Evolutionary conservation across 1,139 yeast genomes (phyloP).

Genomic region (Blastobotrys persicus): DNA sequence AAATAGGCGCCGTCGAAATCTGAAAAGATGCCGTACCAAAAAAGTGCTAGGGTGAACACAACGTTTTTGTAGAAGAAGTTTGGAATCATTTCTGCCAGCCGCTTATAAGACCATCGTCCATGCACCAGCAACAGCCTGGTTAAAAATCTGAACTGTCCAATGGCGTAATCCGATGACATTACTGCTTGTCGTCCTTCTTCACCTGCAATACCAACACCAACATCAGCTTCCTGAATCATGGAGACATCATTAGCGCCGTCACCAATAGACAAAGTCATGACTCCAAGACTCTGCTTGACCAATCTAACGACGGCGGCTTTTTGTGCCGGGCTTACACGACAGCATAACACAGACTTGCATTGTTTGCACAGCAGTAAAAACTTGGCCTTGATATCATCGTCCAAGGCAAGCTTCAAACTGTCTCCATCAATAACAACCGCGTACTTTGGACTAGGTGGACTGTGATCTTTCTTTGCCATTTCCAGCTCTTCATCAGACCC

Average conservation of each 20-base stretch:
- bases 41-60: conserved; percentile 80
- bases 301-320: conserved; percentile 91
- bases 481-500: conserved; percentile 60
- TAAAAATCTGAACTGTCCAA: conserved; percentile 89
- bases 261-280: conserved; percentile 91
- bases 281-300: conserved; percentile 78
- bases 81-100: conserved; percentile 93
- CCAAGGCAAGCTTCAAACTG: conserved; percentile 69
- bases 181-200: conserved; percentile 99
- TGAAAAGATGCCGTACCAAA: conserved; percentile 88
- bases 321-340: conserved; percentile 98
- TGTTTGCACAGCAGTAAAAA: conserved; percentile 86
- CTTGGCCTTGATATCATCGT: conserved; percentile 52
- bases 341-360: conserved; percentile 91
- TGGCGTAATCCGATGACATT: conserved; percentile 95
- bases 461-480: conserved; percentile 64
- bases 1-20: conserved; percentile 89
- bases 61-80: conserved; percentile 89
- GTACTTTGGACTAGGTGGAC: conserved; percentile 70
- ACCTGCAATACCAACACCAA: conserved; percentile 98
- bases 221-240: conserved; percentile 97
- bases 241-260: conserved; percentile 99
- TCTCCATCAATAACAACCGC: conserved; percentile 94
- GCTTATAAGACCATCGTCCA: conserved; percentile 94
- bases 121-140: conserved; percentile 78